These are phyloP conservation scores for Talaromyces sp. DNA, from an alignment of 2,329 filamentous ascomycete genomes.

Conservation along the genomic window DNA sequence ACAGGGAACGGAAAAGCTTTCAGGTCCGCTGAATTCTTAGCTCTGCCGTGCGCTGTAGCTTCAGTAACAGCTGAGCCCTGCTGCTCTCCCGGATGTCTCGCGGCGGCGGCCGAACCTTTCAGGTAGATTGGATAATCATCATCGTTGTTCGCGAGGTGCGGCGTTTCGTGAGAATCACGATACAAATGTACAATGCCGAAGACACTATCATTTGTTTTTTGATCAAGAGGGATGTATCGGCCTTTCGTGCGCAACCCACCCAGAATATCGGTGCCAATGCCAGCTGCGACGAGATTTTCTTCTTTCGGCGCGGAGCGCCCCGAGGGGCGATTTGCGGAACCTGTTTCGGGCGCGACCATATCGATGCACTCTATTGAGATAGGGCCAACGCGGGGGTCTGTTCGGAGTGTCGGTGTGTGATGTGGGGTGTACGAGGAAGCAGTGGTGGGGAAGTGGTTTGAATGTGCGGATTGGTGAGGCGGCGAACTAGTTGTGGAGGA, in stretches of 20 bases:
- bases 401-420: constrained; percentile 22
- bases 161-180: constrained; percentile 76
- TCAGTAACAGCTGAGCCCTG: not conserved
- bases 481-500: not conserved
- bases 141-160: constrained; percentile 51
- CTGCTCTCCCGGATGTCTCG: constrained; percentile 30
- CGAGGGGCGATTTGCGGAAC: constrained; percentile 19
- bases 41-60: not conserved
- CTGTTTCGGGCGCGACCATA: constrained; percentile 53
- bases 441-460: not conserved
- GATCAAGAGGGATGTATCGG: constrained; percentile 70
- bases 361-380: constrained; percentile 81
- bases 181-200: constrained; percentile 97
- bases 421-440: constrained; percentile 20
- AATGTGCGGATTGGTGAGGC: not conserved
- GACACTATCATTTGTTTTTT: constrained; percentile 73
- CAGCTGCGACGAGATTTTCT: constrained; percentile 48
- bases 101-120: constrained; percentile 41
- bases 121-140: constrained; percentile 51
- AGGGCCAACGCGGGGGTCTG: constrained; percentile 81
- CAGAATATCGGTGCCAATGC: constrained; percentile 54
- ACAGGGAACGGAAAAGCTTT: constrained; percentile 23
- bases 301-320: constrained; percentile 28
- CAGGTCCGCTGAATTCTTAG: constrained; percentile 1
- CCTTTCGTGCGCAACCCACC: constrained; percentile 81